Conservation (phyloP, 768 basidiomycete species). For the Rhodotorula graminis region DNA sequence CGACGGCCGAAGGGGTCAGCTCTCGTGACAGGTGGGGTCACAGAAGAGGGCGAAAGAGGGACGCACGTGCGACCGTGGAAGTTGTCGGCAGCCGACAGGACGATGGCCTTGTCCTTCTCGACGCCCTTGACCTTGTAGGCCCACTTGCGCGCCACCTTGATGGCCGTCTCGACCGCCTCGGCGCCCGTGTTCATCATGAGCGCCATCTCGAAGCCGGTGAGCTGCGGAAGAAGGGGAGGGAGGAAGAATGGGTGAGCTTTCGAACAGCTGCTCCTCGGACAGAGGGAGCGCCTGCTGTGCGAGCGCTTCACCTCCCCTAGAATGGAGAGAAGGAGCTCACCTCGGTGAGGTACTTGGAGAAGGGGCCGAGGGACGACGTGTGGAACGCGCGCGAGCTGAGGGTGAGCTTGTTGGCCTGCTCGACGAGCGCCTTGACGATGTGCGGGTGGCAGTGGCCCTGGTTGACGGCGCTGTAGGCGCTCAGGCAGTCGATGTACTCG, state of each 20-base stretch:
- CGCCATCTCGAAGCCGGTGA: slow-evolving; percentile 61
- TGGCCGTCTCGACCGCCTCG: slow-evolving; percentile 93
- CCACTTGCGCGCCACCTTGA: slow-evolving; percentile 97
- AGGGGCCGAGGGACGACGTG: slow-evolving; percentile 83
- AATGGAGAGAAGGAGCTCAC: too few relatives aligned
- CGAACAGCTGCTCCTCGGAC: background rate
- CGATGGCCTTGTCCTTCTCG: slow-evolving; percentile 71
- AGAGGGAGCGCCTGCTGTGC: too few relatives aligned
- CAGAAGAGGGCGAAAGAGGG: slow-evolving; percentile 47
- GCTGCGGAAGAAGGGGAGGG: background rate
- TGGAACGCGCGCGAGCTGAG: slow-evolving; percentile 95
- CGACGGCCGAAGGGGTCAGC: background rate
- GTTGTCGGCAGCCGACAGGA: slow-evolving; percentile 80
- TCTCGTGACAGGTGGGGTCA: too few relatives aligned
- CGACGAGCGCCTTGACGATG: slow-evolving; percentile 72
- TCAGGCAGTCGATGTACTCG: slow-evolving; percentile 96
- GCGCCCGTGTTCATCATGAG: slow-evolving; percentile 99
- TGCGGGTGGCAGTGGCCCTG: slow-evolving; percentile 87
- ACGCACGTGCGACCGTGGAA: slow-evolving; percentile 82
- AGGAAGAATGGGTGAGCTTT: too few relatives aligned
- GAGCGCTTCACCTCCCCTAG: too few relatives aligned
- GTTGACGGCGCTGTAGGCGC: slow-evolving; percentile 60
- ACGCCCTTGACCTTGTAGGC: slow-evolving; percentile 80
- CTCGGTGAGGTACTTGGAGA: slow-evolving; percentile 74
- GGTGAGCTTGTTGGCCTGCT: slow-evolving; percentile 83